Base-by-base conservation (phyloP, 306 rosid species). In the Hippophae rhamnoides region DNA sequence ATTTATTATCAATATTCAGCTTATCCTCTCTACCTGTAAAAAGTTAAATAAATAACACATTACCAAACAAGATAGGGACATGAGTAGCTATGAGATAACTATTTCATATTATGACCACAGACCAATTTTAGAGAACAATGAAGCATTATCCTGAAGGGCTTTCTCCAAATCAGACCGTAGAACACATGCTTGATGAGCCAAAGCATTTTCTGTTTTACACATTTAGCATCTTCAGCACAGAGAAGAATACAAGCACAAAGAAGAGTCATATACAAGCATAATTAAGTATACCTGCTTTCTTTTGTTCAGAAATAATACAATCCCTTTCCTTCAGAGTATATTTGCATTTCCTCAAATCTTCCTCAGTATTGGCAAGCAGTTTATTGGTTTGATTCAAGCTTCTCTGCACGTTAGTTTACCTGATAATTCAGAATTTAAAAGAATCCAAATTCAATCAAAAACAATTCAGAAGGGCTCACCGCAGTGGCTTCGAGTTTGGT, bases 41-140 rank as follows among this genome's bases (percentile, higher is more conserved):
- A 48, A 50, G 25, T 26, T 46, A 45, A 9, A 57, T 10, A 43
- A 41, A 25, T 46, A n/a, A 60, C 4, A 26, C 47, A 14, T 56
- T 5, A 8, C 3, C 25, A 56, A 41, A n/a, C 31, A 4, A 43
- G n/a, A 48, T 23, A 57, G n/a, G 40, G 8, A 10, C 43, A 47
- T 23, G 27, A 54, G 26, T 8, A 13, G 41, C 38, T 50, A 54
- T 11, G 44, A 40, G 12, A 61, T 60, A 43, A 49, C n/a, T 54
- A 43, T 13, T 53, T 13, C 38, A 61, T 6, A 56, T 18, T 41
- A n/a, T 41, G 25, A 27, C 58, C 40, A 41, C 81, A 10, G 57
- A 93, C 99, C 89, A 59, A 93, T 93, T 86, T 93, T 93, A 60
- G n/a, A 63, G 70, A 79, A 83, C 69, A 93, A 63, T 5, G 84